These are phyloP conservation scores for Yarrowia divulgata DNA, from an alignment of 805 yeast genomes.

Conservation along the genomic window DNA sequence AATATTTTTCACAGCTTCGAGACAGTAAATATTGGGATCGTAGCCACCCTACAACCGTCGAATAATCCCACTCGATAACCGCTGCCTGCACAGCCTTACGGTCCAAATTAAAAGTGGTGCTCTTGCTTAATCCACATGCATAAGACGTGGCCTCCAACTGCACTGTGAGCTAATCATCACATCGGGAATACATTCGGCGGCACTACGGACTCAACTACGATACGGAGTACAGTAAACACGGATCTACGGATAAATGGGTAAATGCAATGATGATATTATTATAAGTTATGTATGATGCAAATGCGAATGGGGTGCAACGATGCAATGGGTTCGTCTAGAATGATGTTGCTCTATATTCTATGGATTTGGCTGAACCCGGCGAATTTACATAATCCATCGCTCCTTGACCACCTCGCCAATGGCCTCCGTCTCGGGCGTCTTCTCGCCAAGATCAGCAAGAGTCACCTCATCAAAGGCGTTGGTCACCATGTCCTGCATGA, in stretches of 20 bases:
- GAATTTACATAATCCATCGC: conserved; percentile 36
- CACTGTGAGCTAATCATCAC: conserved; percentile 1
- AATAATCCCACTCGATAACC: no score
- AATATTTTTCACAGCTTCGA: no score
- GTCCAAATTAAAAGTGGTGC: neutral
- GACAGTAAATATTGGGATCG: no score
- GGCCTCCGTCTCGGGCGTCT: conserved; percentile 18
- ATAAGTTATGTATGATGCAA: conserved; percentile 18
- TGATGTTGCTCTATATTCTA: conserved; percentile 33
- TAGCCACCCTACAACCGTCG: no score
- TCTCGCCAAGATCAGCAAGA: conserved; percentile 22
- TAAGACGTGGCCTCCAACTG: conserved; percentile 17
- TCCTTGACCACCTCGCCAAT: conserved; percentile 31
- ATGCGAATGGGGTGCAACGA: conserved; percentile 7
- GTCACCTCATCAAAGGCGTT: conserved; percentile 38
- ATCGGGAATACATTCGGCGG: neutral
- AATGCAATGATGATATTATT: conserved; percentile 14
- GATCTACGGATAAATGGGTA: neutral
- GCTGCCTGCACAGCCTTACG: conserved; percentile 20
- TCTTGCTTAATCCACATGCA: conserved; percentile 10
- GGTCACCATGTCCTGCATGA: conserved; percentile 44
- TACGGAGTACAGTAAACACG: no score
- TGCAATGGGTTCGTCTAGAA: conserved; percentile 27
- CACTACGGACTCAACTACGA: neutral
- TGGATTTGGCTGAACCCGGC: neutral